Base-by-base conservation (phyloP, 2,329 filamentous ascomycete species). In the Ophiostoma himal-ulmi region DNA sequence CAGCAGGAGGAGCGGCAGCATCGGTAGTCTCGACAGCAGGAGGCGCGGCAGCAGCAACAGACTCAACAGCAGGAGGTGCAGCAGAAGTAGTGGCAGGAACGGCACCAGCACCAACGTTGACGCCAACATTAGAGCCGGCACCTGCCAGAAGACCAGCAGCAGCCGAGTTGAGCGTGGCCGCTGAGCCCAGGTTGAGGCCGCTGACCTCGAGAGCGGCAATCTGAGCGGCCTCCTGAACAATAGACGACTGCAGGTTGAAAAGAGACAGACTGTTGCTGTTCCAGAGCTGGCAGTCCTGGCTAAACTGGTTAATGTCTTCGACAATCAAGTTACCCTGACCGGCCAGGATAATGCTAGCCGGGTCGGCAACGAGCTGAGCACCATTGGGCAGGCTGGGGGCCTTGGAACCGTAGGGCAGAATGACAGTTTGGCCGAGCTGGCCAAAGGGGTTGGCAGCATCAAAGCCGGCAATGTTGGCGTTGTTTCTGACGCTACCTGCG, bases 271-370 rank as follows among this genome's bases (percentile, higher is more conserved):
- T 68, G 71, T 76, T 77, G 39, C 70, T 71, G 64, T 72, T 73
- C 48, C 75, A 78, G 67, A 77, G 76, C 11, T 75, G 74, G 71
- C 78, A 80, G 73, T 80, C 79, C 66, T 73, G 71, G 68, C 75
- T 74, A 72, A 81, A 78, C 37, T 75, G 74, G 66, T 69, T 74
- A 26, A 78, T 74, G 73, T 76, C 78, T 71, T 78, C 78, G 22
- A 81, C 77, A 57, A 81, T 78, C 26, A 80, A 74, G 68, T 70
- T 72, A 36, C 72, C 70, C 74, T 79, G 77, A 72, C 74, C 73
- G 2, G 78, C 75, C 36, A 80, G 73, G 71, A 81, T 80, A 71
- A 81, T 81, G 67, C 76, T 74, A 22, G 80, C 80, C 10, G 80
- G 80, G 72, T 81, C 80, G 6, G 74, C 73, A 69, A 81, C 77